Base-by-base conservation (phyloP, 768 basidiomycete genomes). In the Clavulina sp. region DNA sequence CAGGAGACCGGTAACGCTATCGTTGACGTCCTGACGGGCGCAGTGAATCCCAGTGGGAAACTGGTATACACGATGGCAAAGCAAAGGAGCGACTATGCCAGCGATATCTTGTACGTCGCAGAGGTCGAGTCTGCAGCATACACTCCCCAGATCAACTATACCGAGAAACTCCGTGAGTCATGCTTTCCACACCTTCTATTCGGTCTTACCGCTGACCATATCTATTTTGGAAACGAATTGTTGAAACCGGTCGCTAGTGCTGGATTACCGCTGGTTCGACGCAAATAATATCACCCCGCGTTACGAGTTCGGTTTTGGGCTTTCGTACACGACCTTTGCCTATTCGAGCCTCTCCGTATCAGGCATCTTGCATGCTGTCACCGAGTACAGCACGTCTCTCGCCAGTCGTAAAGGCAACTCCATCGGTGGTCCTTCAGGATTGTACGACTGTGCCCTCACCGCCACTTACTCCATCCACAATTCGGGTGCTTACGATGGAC, bases 211-310 rank as follows among this genome's bases (percentile, higher is more conserved):
- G n/a, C n/a, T n/a, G n/a, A n/a, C n/a, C n/a, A n/a, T n/a, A n/a
- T n/a, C n/a, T n/a, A n/a, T n/a, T n/a, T n/a, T n/a, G n/a, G n/a
- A n/a, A n/a, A n/a, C n/a, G n/a, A n/a, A n/a, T n/a, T n/a, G n/a
- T n/a, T n/a, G n/a, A n/a, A n/a, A n/a, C n/a, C n/a, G n/a, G n/a
- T n/a, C n/a, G n/a, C n/a, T n/a, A n/a, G n/a, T n/a, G n/a, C n/a
- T n/a, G 21, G 59, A 56, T 38, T 59, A 60, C 50, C 48, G 57
- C n/a, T 54, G 52, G 41, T 61, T 62, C 41, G 62, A 62, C 34
- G 41, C 56, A n/a, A 68, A 74, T 63, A 74, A 79, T 55, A 84
- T 87, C 56, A 71, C 70, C 0, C 86, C 86, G 2, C 81, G 83
- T 32, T 88, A 69, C 59, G 72, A 76, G 57, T 84, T 83, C 62